Evolutionary conservation across 805 yeast genomes (phyloP), one percentile per base, ranked within the genome.

Genomic region (Wickerhamomyces silvicola): DNA sequence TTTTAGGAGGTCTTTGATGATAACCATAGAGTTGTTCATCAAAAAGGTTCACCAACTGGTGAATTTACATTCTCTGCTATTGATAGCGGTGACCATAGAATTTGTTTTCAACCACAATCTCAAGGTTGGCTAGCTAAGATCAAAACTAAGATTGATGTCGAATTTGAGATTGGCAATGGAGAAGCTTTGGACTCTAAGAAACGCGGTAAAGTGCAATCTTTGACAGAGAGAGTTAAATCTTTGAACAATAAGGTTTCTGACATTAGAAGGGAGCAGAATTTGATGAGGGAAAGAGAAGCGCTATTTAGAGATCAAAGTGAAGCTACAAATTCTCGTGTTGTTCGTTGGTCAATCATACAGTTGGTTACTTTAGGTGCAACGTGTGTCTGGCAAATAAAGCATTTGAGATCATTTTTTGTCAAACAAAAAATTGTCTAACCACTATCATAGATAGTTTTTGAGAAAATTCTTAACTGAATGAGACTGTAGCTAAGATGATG

Each of bases 71-170:
- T 80, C 62, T 75, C 82, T 22, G 81, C 90, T 2, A 57, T 72
- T 24, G 88, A 79, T 41, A 64, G 81, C 12, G 92, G 92, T 46
- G 90, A 81, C 50, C 90, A 81, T 60, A 76, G 75, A 57, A 73
- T 81, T 53, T 81, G 92, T 57, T 63, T 81, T 41, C 65, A 62
- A 39, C 65, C 68, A n/a, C 63, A 60, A 36, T 52, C 62, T 6
- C 55, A 52, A 11, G 85, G 82, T 33, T 81, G 87, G 78, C 67
- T 82, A 48, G 66, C 73, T 37, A 72, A 72, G 48, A 64, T 67
- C 43, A 64, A 62, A 36, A 73, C 78, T 36, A 68, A 78, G 48
- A 64, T 78, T 33, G 68, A 70, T 38, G 70, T 81, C 36, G 85
- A 80, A 40, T 67, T 81, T 46, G 78, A 73, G 27, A 66, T 77